A percentile compares a stretch with the other conserved stretches of the same genome.
phyloP scores from a whole-genome alignment of 2,329 filamentous ascomycete species.

The Penicillium sumatraense region DNA sequence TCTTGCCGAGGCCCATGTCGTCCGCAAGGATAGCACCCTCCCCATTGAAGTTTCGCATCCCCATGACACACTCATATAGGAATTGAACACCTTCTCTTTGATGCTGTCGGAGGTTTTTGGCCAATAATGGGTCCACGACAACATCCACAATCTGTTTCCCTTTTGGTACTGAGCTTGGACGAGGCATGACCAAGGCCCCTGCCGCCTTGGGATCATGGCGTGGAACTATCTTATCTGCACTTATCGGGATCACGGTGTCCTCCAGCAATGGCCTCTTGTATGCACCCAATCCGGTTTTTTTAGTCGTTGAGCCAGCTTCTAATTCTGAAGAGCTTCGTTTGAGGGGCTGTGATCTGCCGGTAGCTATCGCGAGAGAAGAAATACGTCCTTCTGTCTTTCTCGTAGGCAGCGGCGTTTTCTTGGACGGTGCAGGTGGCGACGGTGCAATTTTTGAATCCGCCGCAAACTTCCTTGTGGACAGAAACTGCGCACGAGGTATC shows the following conservation, averaged over 20 bases:
- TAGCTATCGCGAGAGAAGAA: slow-evolving; percentile 7
- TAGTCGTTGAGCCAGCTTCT: slow-evolving; percentile 44
- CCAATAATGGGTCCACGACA: slow-evolving; percentile 70
- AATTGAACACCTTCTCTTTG: slow-evolving; percentile 73
- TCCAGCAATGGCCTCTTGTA: slow-evolving; percentile 68
- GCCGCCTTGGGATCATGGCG: slow-evolving; percentile 66
- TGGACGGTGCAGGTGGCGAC: slow-evolving; percentile 18
- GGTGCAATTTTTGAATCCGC: slow-evolving; percentile 27
- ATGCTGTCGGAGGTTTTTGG: slow-evolving; percentile 67
- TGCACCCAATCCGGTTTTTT: slow-evolving; percentile 46
- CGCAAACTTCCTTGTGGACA: slow-evolving; percentile 42
- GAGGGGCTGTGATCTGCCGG: slow-evolving; percentile 14
- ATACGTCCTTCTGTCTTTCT: slow-evolving; percentile 14
- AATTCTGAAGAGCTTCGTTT: slow-evolving; percentile 17
- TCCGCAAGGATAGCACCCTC: slow-evolving; percentile 74
- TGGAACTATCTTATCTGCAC: slow-evolving; percentile 57
- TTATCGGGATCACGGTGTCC: slow-evolving; percentile 53
- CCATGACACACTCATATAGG: slow-evolving; percentile 77
- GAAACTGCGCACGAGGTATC: slow-evolving; percentile 64
- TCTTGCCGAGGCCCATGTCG: slow-evolving; percentile 78
- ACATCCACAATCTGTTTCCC: slow-evolving; percentile 73
- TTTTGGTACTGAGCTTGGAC: slow-evolving; percentile 59
- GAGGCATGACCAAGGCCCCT: slow-evolving; percentile 69
- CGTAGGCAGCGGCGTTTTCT: slow-evolving; percentile 26
- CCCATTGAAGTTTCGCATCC: slow-evolving; percentile 67